Evolutionary conservation across 192 early-diverging fungal species (phyloP), one percentile per base, ranked within the genome.

Genomic region (Rhizophagus sp.): DNA sequence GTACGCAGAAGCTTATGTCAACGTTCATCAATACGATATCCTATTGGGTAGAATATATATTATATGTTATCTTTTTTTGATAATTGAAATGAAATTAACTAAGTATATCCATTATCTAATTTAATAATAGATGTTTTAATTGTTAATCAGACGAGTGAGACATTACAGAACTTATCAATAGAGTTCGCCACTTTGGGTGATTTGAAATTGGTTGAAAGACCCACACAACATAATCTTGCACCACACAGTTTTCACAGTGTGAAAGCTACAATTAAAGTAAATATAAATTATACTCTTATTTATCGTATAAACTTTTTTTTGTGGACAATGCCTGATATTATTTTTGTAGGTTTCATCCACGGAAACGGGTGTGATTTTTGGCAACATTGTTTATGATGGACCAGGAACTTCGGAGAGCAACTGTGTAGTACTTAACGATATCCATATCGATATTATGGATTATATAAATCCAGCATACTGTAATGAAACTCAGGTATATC

Each of bases 381-480:
- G 97, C 76, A 99, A 96, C 86, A 97, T 99, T 85, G 96, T 97
- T 25, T 99, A 98, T 79, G 98, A 99, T 86, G 95, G 96, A n/a
- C 93, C 96, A 25, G 93, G 93, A 10, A 92, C 94, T n/a, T 87
- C 88, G 25, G 98, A 98, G 79, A 90, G 90, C 81, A 94, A 96
- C 82, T 97, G 93, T 81, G 96, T 98, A 13, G 94, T 98, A 41
- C 87, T 99, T 73, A 98, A 97, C 80, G 98, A 99, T 80, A 96
- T 99, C 68, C 97, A 98, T 80, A 95, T 99, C 81, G 98, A 99
- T 80, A 99, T 99, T 80, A 97, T 98, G 97, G 98, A 98, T 84
- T 99, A 98, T 84, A 98, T 99, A 86, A 95, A 97, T 65, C 94
- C 96, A 25, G 95, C 94, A 39, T 88, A 85, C 62, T 98, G 96